Base-by-base conservation (phyloP, 306 rosid species). In the Comarum palustre region DNA sequence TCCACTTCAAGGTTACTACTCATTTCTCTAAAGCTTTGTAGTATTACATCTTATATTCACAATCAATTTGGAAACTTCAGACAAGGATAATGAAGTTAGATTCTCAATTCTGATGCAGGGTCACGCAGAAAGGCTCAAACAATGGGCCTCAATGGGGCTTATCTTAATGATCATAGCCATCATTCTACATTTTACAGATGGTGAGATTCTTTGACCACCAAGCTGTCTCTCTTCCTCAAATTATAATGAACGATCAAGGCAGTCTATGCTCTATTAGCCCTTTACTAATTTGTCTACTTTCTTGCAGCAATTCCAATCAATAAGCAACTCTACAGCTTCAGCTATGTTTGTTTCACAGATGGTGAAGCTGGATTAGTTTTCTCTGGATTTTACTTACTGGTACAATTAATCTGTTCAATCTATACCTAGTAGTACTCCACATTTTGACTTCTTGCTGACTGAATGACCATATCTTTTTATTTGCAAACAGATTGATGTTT, bases 341-440 rank as follows among this genome's bases (percentile, higher is more conserved):
- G 98, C 90, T 92, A 90, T 55, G 93, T 90, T 50, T 92, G 91
- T 79, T 87, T 90, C 96, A 92, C 98, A 16, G 96, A 88, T 16
- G 96, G 95, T 39, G 89, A 90, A 43, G 96, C 98, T 42, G 96
- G 89, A 78, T 69, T 90, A 71, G 84, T 90, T 34, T 92, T 92
- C 90, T 92, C 96, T 48, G 89, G 75, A 1, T 74, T 92, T 66
- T 90, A 90, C 78, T 71, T 92, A 47, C 66, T 90, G 96, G 98
- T 92, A 80, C 39, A 22, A 17, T 22, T 54, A 19, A 25, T 42
- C 31, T 15, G 8, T 25, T 25, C 41, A 25, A 52, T 2, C 29
- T 20, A 22, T 20, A 9, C 6, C 36, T 11, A n/a, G 10, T 12
- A 20, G 4, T 64, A 12, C 16, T 62, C 3, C 2, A 39, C 3